Conservation (phyloP, 2,329 filamentous ascomycete genomes). For the Thielaviopsis euricoi region DNA sequence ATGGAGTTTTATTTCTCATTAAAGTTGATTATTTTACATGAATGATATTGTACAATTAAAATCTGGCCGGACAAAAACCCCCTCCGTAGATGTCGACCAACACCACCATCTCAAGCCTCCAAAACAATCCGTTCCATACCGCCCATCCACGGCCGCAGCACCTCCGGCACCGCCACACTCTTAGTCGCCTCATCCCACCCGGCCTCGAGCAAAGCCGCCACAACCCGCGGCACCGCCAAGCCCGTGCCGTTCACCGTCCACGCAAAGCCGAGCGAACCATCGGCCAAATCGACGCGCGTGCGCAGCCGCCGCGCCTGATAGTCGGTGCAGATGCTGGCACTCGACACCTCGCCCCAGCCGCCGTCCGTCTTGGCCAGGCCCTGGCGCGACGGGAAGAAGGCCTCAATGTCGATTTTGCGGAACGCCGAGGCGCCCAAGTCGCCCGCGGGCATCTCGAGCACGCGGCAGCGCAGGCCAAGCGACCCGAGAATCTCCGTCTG, state of each 20-base stretch:
- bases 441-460: constrained; percentile 79
- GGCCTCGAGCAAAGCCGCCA: constrained; percentile 81
- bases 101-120: too few relatives aligned
- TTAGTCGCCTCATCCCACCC: constrained; percentile 60
- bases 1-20: constrained; percentile 2
- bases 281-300: constrained; percentile 60
- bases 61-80: too few relatives aligned
- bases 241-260: constrained; percentile 92
- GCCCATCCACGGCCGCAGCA: constrained; percentile 71
- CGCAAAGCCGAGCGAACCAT: constrained; percentile 53
- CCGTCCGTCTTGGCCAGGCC: constrained; percentile 29
- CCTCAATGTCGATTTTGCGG: constrained; percentile 86
- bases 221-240: constrained; percentile 71
- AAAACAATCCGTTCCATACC: constrained; percentile 46
- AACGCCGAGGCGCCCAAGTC: constrained; percentile 81
- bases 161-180: constrained; percentile 60
- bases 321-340: constrained; percentile 80
- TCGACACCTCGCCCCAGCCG: constrained; percentile 90
- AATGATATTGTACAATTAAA: neutral
- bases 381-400: constrained; percentile 70
- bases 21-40: constrained; percentile 1
- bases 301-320: constrained; percentile 76
- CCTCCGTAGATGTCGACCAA: too few relatives aligned
- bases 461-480: constrained; percentile 67
- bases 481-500: constrained; percentile 68